Evolutionary conservation across 1,284 basidiomycete genomes (phyloP).

Genomic region (Ceratobasidium sp.): DNA sequence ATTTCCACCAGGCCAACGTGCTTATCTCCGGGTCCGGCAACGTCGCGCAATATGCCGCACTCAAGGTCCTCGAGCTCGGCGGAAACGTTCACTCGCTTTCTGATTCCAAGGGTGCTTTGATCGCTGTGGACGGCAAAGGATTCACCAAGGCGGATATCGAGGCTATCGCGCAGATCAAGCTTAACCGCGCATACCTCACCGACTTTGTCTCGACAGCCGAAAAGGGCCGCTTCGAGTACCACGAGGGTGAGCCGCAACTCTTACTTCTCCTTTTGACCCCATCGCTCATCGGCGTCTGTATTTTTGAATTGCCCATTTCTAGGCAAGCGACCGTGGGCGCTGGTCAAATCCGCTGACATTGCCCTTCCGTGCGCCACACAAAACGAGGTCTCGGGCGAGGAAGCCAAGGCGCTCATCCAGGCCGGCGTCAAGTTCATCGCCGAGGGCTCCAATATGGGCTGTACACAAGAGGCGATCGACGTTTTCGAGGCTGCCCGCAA

Average conservation of each 20-base stretch:
- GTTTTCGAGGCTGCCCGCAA: slow-evolving; percentile 77
- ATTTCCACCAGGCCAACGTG: slow-evolving; percentile 62
- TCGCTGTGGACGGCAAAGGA: slow-evolving; percentile 67
- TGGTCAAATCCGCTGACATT: slow-evolving; percentile 75
- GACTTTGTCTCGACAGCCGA: slow-evolving; percentile 60
- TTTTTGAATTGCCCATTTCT: slow-evolving; percentile 41
- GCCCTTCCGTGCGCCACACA: slow-evolving; percentile 84
- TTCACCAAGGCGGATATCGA: slow-evolving; percentile 72
- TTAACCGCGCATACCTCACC: slow-evolving; percentile 72
- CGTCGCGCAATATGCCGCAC: slow-evolving; percentile 82
- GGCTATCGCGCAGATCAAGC: slow-evolving; percentile 73
- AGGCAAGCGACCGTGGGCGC: slow-evolving; percentile 79
- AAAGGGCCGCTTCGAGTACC: slow-evolving; percentile 69
- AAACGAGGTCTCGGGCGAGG: slow-evolving; percentile 81
- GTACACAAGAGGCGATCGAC: slow-evolving; percentile 79
- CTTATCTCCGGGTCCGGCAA: slow-evolving; percentile 83
- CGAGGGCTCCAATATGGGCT: slow-evolving; percentile 84
- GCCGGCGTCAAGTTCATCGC: slow-evolving; percentile 81
- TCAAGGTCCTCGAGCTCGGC: slow-evolving; percentile 85
- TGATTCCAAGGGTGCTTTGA: slow-evolving; percentile 81
- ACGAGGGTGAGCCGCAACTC: slow-evolving; percentile 64
- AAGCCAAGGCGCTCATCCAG: slow-evolving; percentile 78
- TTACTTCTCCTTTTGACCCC: slow-evolving; percentile 7
- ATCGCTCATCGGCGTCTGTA: slow-evolving; percentile 13
- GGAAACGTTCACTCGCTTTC: slow-evolving; percentile 81